These are phyloP conservation scores for Favolaschia claudopus DNA, from an alignment of 768 basidiomycete genomes.

Conservation along the genomic window DNA sequence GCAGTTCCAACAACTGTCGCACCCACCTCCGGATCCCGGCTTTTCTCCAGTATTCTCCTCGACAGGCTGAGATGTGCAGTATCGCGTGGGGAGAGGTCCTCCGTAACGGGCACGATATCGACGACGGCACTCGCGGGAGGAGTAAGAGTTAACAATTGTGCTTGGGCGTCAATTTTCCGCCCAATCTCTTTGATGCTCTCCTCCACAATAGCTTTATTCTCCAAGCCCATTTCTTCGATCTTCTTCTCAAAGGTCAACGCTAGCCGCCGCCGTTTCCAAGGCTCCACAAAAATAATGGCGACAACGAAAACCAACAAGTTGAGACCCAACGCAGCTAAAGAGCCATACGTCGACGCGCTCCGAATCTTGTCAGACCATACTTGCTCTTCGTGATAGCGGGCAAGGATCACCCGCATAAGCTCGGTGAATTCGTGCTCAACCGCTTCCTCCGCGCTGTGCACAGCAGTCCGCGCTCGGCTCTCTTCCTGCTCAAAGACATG, in stretches of 20 bases:
- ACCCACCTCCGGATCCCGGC: slow-evolving; percentile 31
- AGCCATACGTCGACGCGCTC: slow-evolving; percentile 93
- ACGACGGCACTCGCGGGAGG: slow-evolving; percentile 25
- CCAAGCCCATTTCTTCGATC: slow-evolving; percentile 68
- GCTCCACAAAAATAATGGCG: slow-evolving; percentile 92
- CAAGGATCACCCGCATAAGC: slow-evolving; percentile 88
- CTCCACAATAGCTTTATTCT: slow-evolving; percentile 59
- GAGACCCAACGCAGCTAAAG: slow-evolving; percentile 82
- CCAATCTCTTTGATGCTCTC: slow-evolving; percentile 57
- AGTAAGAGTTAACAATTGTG: slow-evolving; percentile 34
- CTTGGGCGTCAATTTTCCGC: slow-evolving; percentile 58
- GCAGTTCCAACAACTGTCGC: slow-evolving; percentile 27
- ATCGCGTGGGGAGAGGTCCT: not conserved
- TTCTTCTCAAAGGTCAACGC: slow-evolving; percentile 91
- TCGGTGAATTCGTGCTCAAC: slow-evolving; percentile 90
- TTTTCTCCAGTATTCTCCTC: slow-evolving; percentile 11
- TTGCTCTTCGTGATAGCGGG: slow-evolving; percentile 97
- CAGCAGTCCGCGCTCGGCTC: slow-evolving; percentile 67
- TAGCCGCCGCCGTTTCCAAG: slow-evolving; percentile 90
- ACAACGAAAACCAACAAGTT: slow-evolving; percentile 91
- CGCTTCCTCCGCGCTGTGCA: slow-evolving; percentile 74
- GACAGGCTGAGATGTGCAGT: not conserved
- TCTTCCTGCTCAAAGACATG: slow-evolving; percentile 88
- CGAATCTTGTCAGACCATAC: slow-evolving; percentile 99
- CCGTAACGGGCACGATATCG: not conserved